Evolutionary conservation across 73 alveolate genomes (phyloP).

Genomic region (Tetrahymena elliotti): DNA sequence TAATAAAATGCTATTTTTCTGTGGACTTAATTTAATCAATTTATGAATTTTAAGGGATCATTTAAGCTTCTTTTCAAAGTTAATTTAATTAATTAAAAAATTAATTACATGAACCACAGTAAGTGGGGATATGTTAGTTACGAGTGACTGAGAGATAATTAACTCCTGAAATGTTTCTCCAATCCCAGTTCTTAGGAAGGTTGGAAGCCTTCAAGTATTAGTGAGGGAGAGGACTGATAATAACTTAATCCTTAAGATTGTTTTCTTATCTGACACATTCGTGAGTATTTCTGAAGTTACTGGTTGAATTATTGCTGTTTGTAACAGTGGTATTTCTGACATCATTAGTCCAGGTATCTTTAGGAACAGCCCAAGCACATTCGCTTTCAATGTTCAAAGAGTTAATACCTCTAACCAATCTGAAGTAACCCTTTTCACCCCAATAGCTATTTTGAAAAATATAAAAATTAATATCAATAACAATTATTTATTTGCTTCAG

Average conservation of each 20-base stretch:
- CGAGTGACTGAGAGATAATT: conserved; percentile 67
- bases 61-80: no score
- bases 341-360: conserved; percentile 4
- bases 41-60: no score
- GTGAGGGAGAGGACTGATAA: conserved; percentile 41
- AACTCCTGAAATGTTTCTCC: conserved; percentile 61
- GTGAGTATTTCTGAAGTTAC: conserved; percentile 3
- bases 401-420: conserved; percentile 64
- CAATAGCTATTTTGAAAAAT: conserved; percentile 46
- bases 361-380: conserved; percentile 54
- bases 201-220: conserved; percentile 13
- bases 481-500: background rate
- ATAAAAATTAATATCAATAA: background rate
- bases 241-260: conserved; percentile 8
- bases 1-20: no score
- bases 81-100: background rate
- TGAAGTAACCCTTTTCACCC: conserved; percentile 85
- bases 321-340: background rate
- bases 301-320: conserved; percentile 1
- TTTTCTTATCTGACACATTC: conserved; percentile 26
- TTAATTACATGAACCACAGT: conserved; percentile 65
- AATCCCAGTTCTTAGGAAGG: conserved; percentile 57
- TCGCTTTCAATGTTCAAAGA: conserved; percentile 60
- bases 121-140: conserved; percentile 67
- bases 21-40: no score